These are phyloP conservation scores for Chaetothyriales sp. DNA, from an alignment of 2,329 filamentous ascomycete genomes.

Conservation along the genomic window DNA sequence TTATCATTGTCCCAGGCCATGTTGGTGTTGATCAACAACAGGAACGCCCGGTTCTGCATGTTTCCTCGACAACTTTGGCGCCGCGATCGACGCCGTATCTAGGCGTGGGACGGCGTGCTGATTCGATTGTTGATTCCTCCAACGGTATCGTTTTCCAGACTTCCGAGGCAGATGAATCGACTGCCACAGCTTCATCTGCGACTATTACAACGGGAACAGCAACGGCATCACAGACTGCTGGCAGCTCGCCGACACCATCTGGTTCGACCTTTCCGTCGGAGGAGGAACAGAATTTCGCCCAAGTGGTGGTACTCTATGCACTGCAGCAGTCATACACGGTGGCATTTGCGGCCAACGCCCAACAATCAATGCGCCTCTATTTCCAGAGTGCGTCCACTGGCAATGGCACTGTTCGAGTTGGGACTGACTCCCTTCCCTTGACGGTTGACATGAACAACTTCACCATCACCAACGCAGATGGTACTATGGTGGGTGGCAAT, in stretches of 20 bases:
- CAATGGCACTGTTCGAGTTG: slow-evolving; percentile 18
- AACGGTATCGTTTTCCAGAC: slow-evolving; percentile 28
- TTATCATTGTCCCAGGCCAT: slow-evolving; percentile 12
- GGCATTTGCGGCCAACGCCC: slow-evolving; percentile 18
- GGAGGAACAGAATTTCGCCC: slow-evolving; percentile 6
- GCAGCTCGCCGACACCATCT: slow-evolving; percentile 10
- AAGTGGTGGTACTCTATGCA: slow-evolving; percentile 14
- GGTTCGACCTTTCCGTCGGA: slow-evolving; percentile 4
- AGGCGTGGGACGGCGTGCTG: slow-evolving; percentile 4
- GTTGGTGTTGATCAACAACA: neutral
- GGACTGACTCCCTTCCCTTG: slow-evolving; percentile 19
- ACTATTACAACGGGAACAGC: slow-evolving; percentile 24
- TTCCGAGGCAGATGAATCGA: slow-evolving; percentile 16
- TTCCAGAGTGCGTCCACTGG: slow-evolving; percentile 20
- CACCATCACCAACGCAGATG: slow-evolving; percentile 22
- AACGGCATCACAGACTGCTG: slow-evolving; percentile 32
- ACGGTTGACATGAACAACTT: slow-evolving; percentile 24
- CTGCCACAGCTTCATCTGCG: slow-evolving; percentile 9
- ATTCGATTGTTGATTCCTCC: slow-evolving; percentile 9
- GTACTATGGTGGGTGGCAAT: slow-evolving; percentile 19
- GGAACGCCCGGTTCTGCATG: neutral
- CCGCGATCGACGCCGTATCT: slow-evolving; percentile 3
- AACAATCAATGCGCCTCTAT: slow-evolving; percentile 14
- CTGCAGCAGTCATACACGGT: slow-evolving; percentile 20
- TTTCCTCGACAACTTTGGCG: slow-evolving; percentile 6